Percentiles rank a stretch among this genome's conserved stretches.
Evolutionary conservation across 805 yeast genomes (phyloP).

Genomic region (Candida ortonii): DNA sequence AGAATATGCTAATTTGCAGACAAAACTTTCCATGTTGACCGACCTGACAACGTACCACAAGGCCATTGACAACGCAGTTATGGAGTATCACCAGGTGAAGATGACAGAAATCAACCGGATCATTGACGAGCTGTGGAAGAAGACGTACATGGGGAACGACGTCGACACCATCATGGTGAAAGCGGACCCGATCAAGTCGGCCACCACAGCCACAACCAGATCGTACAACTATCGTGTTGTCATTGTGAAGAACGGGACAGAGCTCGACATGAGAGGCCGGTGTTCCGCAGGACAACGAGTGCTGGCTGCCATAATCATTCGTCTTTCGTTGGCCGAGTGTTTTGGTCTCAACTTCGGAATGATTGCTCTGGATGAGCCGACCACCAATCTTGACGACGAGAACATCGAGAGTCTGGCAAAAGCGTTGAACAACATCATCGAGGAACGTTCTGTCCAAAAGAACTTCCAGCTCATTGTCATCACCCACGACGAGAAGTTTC

Average conservation of each 20-base stretch:
- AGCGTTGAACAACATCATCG: slow-evolving; percentile 73
- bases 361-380: slow-evolving; percentile 96
- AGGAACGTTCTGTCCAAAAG: slow-evolving; percentile 67
- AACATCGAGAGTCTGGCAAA: slow-evolving; percentile 85
- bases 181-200: slow-evolving; percentile 59
- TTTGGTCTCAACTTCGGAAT: slow-evolving; percentile 95
- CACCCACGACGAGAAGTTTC: slow-evolving; percentile 92
- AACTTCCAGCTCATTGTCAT: slow-evolving; percentile 94
- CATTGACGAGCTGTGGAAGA: slow-evolving; percentile 89
- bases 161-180: slow-evolving; percentile 85
- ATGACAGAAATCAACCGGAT: slow-evolving; percentile 91
- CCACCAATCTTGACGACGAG: slow-evolving; percentile 89
- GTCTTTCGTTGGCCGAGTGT: slow-evolving; percentile 91
- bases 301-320: slow-evolving; percentile 83
- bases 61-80: slow-evolving; percentile 88
- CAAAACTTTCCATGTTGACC: slow-evolving; percentile 70
- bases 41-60: slow-evolving; percentile 79
- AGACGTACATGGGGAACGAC: slow-evolving; percentile 92
- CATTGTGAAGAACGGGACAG: slow-evolving; percentile 89
- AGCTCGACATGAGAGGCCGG: slow-evolving; percentile 95
- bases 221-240: slow-evolving; percentile 91
- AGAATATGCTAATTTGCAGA: slow-evolving; percentile 74
- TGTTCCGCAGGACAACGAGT: slow-evolving; percentile 99
- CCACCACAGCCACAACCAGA: slow-evolving; percentile 39
- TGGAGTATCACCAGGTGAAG: slow-evolving; percentile 85